Percentiles rank a stretch among this genome's conserved stretches.
phyloP scores from a whole-genome alignment of 257 asterid species.

The Plectranthus barbatus region DNA sequence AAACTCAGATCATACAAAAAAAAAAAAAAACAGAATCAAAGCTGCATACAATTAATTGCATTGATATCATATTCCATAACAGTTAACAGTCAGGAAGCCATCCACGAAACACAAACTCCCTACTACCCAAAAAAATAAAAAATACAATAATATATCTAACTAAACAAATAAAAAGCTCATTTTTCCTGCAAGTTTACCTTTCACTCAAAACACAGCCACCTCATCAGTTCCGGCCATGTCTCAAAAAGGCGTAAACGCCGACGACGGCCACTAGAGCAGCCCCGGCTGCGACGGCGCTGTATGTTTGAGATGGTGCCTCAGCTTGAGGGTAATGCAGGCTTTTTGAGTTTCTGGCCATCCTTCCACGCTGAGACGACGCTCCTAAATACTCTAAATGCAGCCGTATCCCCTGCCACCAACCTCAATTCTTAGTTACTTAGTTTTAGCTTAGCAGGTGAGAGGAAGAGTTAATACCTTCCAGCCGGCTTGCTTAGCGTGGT shows the following conservation, averaged over 20 bases:
- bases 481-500: conserved; percentile 79
- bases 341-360: conserved; percentile 28
- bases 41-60: background rate
- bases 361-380: conserved; percentile 30
- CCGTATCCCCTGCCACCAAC: conserved; percentile 56
- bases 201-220: background rate
- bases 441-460: too few species aligned
- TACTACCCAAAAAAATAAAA: too few species aligned
- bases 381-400: conserved; percentile 69
- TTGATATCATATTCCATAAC: background rate
- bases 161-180: background rate
- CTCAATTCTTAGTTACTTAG: too few species aligned
- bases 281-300: conserved; percentile 79
- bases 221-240: conserved; percentile 36
- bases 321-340: conserved; percentile 42
- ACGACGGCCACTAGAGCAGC: conserved; percentile 77
- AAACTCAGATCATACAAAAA: too few species aligned
- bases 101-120: background rate
- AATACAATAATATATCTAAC: conserved; percentile 11
- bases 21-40: too few species aligned
- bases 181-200: background rate
- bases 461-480: conserved; percentile 65
- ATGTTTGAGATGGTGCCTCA: conserved; percentile 69
- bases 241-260: conserved; percentile 65
- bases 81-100: background rate